Evolutionary conservation across 768 basidiomycete genomes (phyloP).

Genomic region (Russula dissimulans): DNA sequence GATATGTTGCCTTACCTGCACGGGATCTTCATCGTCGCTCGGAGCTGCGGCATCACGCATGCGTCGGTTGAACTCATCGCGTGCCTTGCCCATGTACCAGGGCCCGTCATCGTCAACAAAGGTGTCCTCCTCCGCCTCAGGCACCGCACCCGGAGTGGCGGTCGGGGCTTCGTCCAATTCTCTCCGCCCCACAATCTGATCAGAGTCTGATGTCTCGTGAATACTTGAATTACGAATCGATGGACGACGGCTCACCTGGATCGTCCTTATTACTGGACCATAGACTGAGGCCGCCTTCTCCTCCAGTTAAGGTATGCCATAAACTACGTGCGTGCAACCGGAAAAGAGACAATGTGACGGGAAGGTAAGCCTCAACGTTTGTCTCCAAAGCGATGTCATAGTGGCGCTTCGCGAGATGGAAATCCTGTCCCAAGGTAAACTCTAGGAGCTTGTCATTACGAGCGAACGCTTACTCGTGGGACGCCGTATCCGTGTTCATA

Average conservation of each 20-base stretch:
- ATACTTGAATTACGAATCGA: not conserved
- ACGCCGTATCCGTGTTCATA: slow-evolving; percentile 95
- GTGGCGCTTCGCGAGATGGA: slow-evolving; percentile 91
- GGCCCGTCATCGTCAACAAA: slow-evolving; percentile 46
- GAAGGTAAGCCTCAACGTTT: slow-evolving; percentile 82
- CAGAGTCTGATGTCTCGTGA: not conserved
- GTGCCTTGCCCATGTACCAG: slow-evolving; percentile 80
- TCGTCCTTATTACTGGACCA: slow-evolving; percentile 51
- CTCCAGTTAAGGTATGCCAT: slow-evolving; percentile 60
- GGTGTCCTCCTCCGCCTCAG: slow-evolving; percentile 23
- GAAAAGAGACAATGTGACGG: slow-evolving; percentile 71
- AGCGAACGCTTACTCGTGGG: slow-evolving; percentile 47
- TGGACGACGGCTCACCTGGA: slow-evolving; percentile 26
- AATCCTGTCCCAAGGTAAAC: slow-evolving; percentile 49
- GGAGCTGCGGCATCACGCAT: slow-evolving; percentile 35
- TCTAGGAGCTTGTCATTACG: not conserved
- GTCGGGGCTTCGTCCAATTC: slow-evolving; percentile 15
- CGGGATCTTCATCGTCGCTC: slow-evolving; percentile 58
- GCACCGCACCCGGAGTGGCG: not conserved
- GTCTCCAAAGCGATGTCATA: slow-evolving; percentile 88
- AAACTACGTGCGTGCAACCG: slow-evolving; percentile 78
- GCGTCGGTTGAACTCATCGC: slow-evolving; percentile 63
- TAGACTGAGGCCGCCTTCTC: slow-evolving; percentile 55
- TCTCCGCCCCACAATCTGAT: slow-evolving; percentile 3
- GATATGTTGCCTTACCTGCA: slow-evolving; percentile 39